Evolutionary conservation across 352 stramenopile genomes (phyloP), one percentile per base, ranked within the genome.

Genomic region (Globisporangium okanoganense): DNA sequence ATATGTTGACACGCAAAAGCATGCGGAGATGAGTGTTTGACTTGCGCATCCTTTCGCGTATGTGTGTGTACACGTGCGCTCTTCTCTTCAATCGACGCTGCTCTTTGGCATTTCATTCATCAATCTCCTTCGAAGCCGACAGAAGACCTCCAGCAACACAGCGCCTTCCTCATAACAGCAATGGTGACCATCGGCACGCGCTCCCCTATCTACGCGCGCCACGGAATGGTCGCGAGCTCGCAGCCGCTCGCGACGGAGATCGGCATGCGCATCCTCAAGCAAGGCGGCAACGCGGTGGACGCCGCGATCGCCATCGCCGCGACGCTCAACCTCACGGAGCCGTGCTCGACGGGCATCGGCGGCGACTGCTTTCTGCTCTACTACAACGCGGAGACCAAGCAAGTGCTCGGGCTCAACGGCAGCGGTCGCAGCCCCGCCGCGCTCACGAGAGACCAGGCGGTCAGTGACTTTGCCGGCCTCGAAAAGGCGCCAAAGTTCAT

Each of bases 291-390:
- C 66, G 95, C 95, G 0, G 94, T 97, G n/a, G 96, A 99, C 73
- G 94, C 96, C 0, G 78, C 80, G 13, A 82, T 90, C 52, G 78
- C 77, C 5, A 60, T 89, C 38, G 79, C 81, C 22, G 76, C 79
- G 27, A 67, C 77, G 41, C 67, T 87, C 53, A 78, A 75, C 61
- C 70, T 91, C 43, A 88, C 81, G 45, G 81, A 93, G 54, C 84
- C 79, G 8, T 87, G 79, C 71, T 91, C 79, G 16, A 96, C 85
- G 2, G 85, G 85, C 54, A 89, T 92, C 47, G 91, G 76, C 31
- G 91, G 91, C 31, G 96, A 99, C 79, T 97, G 94, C 76, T 99
- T 99, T 72, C 74, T 97, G 65, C 86, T 99, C 31, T 98, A 92
- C 74, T 99, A 95, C 67, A 82, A 98, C 67, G 85, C 87, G 20